Evolutionary conservation across 2,329 filamentous ascomycete genomes (phyloP), one percentile per base, ranked within the genome.

Genomic region (Chaetomium sp.): DNA sequence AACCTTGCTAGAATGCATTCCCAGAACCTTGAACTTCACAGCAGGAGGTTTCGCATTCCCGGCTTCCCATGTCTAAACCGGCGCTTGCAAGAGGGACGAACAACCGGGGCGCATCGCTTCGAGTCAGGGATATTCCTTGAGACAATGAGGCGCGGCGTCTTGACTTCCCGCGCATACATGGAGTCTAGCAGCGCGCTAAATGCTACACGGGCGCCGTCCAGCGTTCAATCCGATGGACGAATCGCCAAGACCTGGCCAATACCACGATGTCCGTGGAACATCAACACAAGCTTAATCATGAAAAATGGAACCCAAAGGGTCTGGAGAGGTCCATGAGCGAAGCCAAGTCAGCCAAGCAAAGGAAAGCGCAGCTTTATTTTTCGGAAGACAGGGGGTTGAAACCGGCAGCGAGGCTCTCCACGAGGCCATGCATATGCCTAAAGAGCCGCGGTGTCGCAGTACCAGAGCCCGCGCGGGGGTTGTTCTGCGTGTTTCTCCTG

Each of bases 351-450:
- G 38, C 42, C 27, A 49, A 52, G 51, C 6, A 45, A 32, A 40
- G 49, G 52, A 54, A 62, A 61, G 61, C 53, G 19, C 19, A 27
- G 19, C 19, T 27, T 27, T 27, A 27, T 27, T 61, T 61, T 61
- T 53, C 35, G 43, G 27, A 10, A 33, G 19, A 27, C 62, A 58
- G 46, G 61, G 60, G 56, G 50, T 27, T 65, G 64, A 66, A 66
- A 65, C 63, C 49, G 57, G 52, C 41, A 57, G 27, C 19, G 54
- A 51, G 42, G 55, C 55, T 54, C 52, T 53, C 50, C 32, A 14
- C 44, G 53, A 2, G 49, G 38, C 52, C 42, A 27, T 3, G 42
- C 7, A n/a, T 55, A 49, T 46, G 61, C 56, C 58, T 58, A 32
- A 33, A 59, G 52, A 53, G 50, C 52, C 47, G 56, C 49, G 42